These are phyloP conservation scores for Porphyra umbilicalis DNA, from an alignment of 31 red algal species.

Conservation along the genomic window DNA sequence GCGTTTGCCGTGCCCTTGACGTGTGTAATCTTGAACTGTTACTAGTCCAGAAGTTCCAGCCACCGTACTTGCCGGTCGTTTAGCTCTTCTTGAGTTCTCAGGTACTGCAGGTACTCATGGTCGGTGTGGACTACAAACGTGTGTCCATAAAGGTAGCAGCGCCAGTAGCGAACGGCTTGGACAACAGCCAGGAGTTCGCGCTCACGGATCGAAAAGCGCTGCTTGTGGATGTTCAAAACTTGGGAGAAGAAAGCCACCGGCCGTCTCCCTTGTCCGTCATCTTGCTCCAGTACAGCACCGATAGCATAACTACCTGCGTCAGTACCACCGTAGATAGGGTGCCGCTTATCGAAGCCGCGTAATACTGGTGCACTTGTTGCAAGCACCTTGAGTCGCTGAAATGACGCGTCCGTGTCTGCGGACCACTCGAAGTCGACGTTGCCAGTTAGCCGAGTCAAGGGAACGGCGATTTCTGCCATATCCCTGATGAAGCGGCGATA, in stretches of 20 bases:
- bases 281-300: too few species aligned
- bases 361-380: conserved; percentile 16
- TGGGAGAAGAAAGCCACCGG: conserved; percentile 23
- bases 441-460: conserved; percentile 10
- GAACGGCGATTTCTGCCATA: conserved; percentile 11
- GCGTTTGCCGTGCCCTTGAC: too few species aligned
- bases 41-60: too few species aligned
- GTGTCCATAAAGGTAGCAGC: conserved; percentile 19
- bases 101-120: conserved; percentile 9
- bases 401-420: not conserved
- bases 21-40: too few species aligned
- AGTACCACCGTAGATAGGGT: conserved; percentile 11
- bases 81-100: conserved; percentile 14
- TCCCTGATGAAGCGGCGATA: conserved; percentile 34
- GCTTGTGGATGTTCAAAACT: conserved; percentile 10
- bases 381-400: conserved; percentile 1
- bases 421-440: conserved; percentile 7
- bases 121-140: conserved; percentile 23
- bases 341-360: not conserved
- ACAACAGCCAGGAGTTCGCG: conserved; percentile 22
- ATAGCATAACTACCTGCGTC: conserved; percentile 10
- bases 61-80: too few species aligned
- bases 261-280: conserved; percentile 2
- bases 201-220: conserved; percentile 23
- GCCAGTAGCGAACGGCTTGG: conserved; percentile 23